Evolutionary conservation across 371 early-diverging fungal genomes (phyloP).

Genomic region (Mortierella sp.): DNA sequence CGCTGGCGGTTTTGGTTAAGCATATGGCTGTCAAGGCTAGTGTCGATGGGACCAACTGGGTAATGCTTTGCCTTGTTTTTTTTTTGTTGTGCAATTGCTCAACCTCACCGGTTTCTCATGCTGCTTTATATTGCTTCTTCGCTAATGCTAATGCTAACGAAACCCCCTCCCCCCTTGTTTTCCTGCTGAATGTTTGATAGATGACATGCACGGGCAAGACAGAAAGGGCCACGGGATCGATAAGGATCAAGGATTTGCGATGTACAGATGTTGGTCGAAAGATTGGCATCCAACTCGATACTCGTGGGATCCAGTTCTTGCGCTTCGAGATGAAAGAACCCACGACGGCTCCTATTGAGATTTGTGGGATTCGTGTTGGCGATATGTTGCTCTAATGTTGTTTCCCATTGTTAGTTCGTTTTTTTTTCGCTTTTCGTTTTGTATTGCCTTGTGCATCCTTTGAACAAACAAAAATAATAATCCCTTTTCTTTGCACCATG

Average conservation of each 20-base stretch:
- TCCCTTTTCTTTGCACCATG: too few relatives aligned
- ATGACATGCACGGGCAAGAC: constrained; percentile 38
- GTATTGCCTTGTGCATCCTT: not conserved
- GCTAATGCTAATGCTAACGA: not conserved
- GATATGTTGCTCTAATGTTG: constrained; percentile 38
- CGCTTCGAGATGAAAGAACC: constrained; percentile 44
- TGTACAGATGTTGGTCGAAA: constrained; percentile 31
- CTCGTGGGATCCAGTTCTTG: constrained; percentile 37
- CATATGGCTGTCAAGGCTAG: constrained; percentile 48
- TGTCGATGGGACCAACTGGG: constrained; percentile 34
- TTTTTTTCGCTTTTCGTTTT: not conserved
- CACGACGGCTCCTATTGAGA: constrained; percentile 30
- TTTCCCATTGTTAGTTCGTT: not conserved
- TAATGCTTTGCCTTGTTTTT: constrained; percentile 14
- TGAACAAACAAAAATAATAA: not conserved
- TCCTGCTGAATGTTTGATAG: constrained; percentile 5
- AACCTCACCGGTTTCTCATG: not conserved
- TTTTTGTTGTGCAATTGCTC: not conserved
- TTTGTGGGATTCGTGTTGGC: constrained; percentile 54
- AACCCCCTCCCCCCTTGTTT: not conserved
- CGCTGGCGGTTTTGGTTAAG: constrained; percentile 24
- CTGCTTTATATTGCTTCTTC: not conserved
- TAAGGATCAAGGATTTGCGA: constrained; percentile 30
- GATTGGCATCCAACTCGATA: constrained; percentile 42
- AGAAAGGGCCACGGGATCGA: constrained; percentile 31